Evolutionary conservation across 1,284 basidiomycete species (phyloP).

Genomic region (Apiotrichum mycotoxinovorans): DNA sequence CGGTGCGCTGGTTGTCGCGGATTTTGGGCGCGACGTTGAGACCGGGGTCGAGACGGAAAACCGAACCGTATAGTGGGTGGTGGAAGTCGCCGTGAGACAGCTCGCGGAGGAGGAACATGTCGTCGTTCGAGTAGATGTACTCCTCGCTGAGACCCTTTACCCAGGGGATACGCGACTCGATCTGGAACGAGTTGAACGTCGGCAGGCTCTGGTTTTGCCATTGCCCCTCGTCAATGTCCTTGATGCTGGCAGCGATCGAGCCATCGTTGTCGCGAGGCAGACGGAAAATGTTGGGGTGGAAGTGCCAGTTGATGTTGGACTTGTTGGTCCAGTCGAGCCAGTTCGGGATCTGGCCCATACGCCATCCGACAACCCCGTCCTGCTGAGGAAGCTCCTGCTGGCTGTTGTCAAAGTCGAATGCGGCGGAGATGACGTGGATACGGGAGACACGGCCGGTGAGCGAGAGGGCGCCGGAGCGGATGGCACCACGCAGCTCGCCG

Average conservation of each 20-base stretch:
- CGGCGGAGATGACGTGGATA: conserved; percentile 39
- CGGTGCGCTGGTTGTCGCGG: conserved; percentile 19
- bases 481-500: conserved; percentile 40
- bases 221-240: conserved; percentile 23
- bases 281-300: conserved; percentile 38
- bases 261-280: conserved; percentile 33
- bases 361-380: conserved; percentile 16
- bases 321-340: conserved; percentile 38
- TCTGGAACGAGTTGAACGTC: conserved; percentile 43
- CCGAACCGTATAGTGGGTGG: conserved; percentile 36
- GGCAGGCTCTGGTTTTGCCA: conserved; percentile 35
- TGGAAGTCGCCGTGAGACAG: conserved; percentile 34
- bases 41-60: conserved; percentile 33
- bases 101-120: conserved; percentile 40
- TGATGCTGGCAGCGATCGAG: conserved; percentile 1
- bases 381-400: neutral
- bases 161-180: conserved; percentile 36
- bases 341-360: conserved; percentile 38
- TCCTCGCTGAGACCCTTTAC: conserved; percentile 34
- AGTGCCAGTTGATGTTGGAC: conserved; percentile 35
- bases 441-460: conserved; percentile 22
- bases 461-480: conserved; percentile 30
- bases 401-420: conserved; percentile 24
- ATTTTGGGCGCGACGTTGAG: conserved; percentile 28
- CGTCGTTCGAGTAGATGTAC: conserved; percentile 42